Conservation (phyloP, 192 early-diverging fungal species). For the Coemansia sp. region DNA sequence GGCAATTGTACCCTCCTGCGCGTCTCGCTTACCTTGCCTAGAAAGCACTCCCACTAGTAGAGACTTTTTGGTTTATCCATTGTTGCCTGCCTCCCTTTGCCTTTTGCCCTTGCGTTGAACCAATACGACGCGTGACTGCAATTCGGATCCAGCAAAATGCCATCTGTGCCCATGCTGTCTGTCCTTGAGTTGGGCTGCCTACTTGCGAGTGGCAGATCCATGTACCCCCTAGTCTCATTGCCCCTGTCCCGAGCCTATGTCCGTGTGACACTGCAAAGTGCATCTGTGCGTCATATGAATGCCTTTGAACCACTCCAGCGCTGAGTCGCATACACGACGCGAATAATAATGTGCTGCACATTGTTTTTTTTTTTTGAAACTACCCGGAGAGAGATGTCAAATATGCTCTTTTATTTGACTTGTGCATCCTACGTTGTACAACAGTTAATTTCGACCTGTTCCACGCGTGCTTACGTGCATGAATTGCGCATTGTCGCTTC, state of each 20-base stretch:
- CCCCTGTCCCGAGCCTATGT: not conserved
- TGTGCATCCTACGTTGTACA: not conserved
- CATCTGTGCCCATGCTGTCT: not conserved
- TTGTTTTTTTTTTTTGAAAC: not conserved
- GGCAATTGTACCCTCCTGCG: not conserved
- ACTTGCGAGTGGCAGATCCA: not conserved
- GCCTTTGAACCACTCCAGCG: not conserved
- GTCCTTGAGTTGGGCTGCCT: not conserved
- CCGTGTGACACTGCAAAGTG: conserved; percentile 2
- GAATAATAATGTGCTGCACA: not conserved
- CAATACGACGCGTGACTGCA: not conserved
- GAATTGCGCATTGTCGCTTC: not conserved
- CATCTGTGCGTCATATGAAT: conserved; percentile 11
- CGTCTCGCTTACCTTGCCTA: conserved; percentile 4
- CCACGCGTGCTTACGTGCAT: conserved; percentile 13
- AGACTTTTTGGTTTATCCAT: too few species aligned
- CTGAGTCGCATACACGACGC: not conserved
- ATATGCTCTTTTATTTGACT: conserved; percentile 1
- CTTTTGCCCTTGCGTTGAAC: not conserved
- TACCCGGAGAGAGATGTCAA: not conserved
- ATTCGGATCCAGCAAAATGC: conserved; percentile 2
- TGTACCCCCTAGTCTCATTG: not conserved
- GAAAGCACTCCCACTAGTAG: too few species aligned
- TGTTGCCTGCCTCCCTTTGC: not conserved
- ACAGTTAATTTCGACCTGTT: conserved; percentile 17